These are phyloP conservation scores for Coemansia sp. DNA, from an alignment of 192 early-diverging fungal species.

Conservation along the genomic window DNA sequence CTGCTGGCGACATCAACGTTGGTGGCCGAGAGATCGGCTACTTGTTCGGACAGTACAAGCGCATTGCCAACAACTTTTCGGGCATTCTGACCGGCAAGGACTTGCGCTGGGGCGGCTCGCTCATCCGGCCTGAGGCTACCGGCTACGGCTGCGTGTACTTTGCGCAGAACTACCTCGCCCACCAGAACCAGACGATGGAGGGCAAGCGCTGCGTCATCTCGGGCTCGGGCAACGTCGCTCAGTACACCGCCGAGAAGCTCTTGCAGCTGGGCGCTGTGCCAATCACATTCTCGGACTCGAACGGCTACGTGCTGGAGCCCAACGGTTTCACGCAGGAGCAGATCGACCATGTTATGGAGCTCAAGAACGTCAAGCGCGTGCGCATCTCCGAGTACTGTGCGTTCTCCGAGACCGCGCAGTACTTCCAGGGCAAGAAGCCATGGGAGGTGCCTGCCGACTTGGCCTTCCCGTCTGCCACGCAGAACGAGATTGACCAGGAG, in stretches of 20 bases:
- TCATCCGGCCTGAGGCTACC: conserved; percentile 58
- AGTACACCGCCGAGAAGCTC: conserved; percentile 58
- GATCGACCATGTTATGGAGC: conserved; percentile 55
- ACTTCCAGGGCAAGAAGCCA: conserved; percentile 56
- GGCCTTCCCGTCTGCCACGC: conserved; percentile 59
- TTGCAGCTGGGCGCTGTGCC: conserved; percentile 56
- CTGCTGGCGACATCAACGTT: conserved; percentile 57
- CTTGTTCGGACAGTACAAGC: conserved; percentile 60
- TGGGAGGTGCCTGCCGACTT: conserved; percentile 57
- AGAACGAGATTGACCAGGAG: conserved; percentile 59
- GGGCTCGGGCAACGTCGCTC: conserved; percentile 59
- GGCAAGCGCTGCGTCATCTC: conserved; percentile 57
- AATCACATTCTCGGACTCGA: conserved; percentile 58
- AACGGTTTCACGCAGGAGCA: conserved; percentile 55
- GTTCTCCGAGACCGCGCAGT: conserved; percentile 52
- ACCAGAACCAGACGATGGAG: conserved; percentile 54
- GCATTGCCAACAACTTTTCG: conserved; percentile 54
- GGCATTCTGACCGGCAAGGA: conserved; percentile 59
- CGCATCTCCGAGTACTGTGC: conserved; percentile 55
- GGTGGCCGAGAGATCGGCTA: conserved; percentile 57
- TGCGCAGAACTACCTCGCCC: conserved; percentile 53
- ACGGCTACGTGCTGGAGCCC: conserved; percentile 55
- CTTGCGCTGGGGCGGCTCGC: conserved; percentile 56
- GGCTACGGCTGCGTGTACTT: conserved; percentile 61
- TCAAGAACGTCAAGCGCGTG: conserved; percentile 57